These are phyloP conservation scores for Rhizoclosmatium sp. DNA, from an alignment of 192 early-diverging fungal genomes.

Conservation along the genomic window DNA sequence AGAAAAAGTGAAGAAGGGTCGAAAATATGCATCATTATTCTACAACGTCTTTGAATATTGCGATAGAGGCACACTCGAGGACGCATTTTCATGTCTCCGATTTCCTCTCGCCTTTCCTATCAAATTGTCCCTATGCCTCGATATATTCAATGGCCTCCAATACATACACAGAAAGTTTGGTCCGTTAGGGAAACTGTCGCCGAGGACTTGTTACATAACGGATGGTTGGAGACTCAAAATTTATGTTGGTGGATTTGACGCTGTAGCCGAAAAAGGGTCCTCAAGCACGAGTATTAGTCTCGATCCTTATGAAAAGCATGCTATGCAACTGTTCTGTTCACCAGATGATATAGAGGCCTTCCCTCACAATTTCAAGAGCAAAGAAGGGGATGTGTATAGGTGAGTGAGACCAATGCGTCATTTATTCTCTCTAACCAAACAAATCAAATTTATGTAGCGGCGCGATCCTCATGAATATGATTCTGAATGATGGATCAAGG, in stretches of 20 bases:
- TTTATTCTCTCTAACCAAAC: too few relatives aligned
- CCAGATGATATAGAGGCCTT: conserved; percentile 16
- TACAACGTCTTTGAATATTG: conserved; percentile 5
- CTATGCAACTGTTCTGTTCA: not conserved
- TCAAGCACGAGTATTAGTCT: not conserved
- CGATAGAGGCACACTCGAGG: conserved; percentile 28
- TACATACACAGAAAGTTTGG: conserved; percentile 8
- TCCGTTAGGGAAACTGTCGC: conserved; percentile 7
- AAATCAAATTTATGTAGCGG: not conserved
- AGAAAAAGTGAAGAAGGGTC: not conserved
- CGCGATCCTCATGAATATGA: conserved; percentile 24
- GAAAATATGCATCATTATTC: not conserved
- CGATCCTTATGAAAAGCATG: conserved; percentile 12
- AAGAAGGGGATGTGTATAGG: conserved; percentile 37
- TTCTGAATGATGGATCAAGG: conserved; percentile 11
- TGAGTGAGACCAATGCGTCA: not conserved
- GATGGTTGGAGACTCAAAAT: conserved; percentile 35
- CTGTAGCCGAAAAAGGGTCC: not conserved
- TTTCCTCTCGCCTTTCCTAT: conserved; percentile 18
- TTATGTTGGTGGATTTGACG: conserved; percentile 13
- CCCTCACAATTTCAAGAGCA: not conserved
- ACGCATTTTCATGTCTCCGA: conserved; percentile 12
- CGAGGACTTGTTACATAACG: conserved; percentile 17
- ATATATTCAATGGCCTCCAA: conserved; percentile 9
- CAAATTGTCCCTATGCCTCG: conserved; percentile 32